These are phyloP conservation scores for Orbilia javanica DNA, from an alignment of 2,329 filamentous ascomycete species.

Conservation along the genomic window DNA sequence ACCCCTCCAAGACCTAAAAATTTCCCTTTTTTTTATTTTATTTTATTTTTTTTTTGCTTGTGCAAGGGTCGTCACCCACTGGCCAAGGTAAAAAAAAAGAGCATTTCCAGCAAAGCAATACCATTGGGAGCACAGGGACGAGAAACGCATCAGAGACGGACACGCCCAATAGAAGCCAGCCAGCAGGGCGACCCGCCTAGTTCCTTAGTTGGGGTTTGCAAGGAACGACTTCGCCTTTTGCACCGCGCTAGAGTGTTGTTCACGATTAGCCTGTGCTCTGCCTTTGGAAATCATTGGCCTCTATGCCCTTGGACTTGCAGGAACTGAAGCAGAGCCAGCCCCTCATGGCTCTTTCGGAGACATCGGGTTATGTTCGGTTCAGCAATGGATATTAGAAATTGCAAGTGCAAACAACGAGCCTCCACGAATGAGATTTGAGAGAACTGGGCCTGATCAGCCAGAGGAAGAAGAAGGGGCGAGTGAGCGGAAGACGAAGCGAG, in stretches of 20 bases:
- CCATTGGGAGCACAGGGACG: slow-evolving; percentile 51
- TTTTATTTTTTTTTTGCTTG: slow-evolving; percentile 26
- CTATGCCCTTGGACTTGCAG: slow-evolving; percentile 56
- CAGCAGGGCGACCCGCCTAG: slow-evolving; percentile 57
- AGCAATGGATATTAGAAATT: slow-evolving; percentile 49
- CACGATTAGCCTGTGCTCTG: slow-evolving; percentile 54
- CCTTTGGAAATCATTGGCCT: slow-evolving; percentile 53
- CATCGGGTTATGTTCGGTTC: slow-evolving; percentile 20
- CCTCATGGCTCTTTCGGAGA: slow-evolving; percentile 40
- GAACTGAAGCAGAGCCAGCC: slow-evolving; percentile 51
- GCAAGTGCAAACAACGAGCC: slow-evolving; percentile 38
- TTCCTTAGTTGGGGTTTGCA: slow-evolving; percentile 50
- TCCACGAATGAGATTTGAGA: slow-evolving; percentile 27
- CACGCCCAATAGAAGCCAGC: slow-evolving; percentile 56
- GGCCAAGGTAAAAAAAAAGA: slow-evolving; percentile 48
- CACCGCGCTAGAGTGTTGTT: slow-evolving; percentile 57
- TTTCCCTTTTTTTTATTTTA: slow-evolving; percentile 20
- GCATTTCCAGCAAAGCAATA: slow-evolving; percentile 49
- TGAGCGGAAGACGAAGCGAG: slow-evolving; percentile 26
- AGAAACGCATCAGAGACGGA: slow-evolving; percentile 33
- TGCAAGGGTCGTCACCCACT: slow-evolving; percentile 38
- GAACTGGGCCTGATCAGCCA: slow-evolving; percentile 22
- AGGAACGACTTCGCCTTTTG: slow-evolving; percentile 53
- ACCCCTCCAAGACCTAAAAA: slow-evolving; percentile 53
- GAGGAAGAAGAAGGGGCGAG: slow-evolving; percentile 14